Conservation (phyloP, 164 flowering plant genomes). For the Umbellularia californica region DNA sequence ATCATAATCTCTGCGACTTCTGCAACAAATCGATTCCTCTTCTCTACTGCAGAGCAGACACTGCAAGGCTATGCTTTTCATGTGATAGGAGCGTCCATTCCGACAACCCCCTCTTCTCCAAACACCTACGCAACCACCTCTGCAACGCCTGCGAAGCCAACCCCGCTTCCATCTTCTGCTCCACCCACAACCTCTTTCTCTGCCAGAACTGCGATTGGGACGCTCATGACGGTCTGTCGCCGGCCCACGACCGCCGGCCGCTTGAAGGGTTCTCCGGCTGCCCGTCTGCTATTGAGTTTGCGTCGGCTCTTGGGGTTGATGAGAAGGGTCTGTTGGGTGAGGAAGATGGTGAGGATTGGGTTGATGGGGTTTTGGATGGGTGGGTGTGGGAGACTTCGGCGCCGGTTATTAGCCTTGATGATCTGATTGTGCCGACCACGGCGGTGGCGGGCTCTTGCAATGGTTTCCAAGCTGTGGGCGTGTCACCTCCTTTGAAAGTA, state of each 20-base stretch:
- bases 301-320: slow-evolving; percentile 50
- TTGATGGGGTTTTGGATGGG: slow-evolving; percentile 33
- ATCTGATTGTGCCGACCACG: slow-evolving; percentile 37
- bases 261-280: slow-evolving; percentile 69
- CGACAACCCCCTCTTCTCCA: slow-evolving; percentile 57
- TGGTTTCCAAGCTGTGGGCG: slow-evolving; percentile 50
- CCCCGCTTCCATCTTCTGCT: slow-evolving; percentile 63
- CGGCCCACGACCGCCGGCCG: slow-evolving; percentile 52
- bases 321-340: slow-evolving; percentile 29
- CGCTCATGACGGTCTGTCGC: slow-evolving; percentile 29
- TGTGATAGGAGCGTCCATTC: slow-evolving; percentile 81
- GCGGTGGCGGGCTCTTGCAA: slow-evolving; percentile 23
- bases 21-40: slow-evolving; percentile 52
- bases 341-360: slow-evolving; percentile 10
- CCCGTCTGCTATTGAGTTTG: slow-evolving; percentile 51
- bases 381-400: slow-evolving; percentile 65
- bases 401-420: slow-evolving; percentile 41
- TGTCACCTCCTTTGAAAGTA: slow-evolving; percentile 75
- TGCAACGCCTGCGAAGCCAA: slow-evolving; percentile 58
- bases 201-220: slow-evolving; percentile 90
- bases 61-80: slow-evolving; percentile 69
- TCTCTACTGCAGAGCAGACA: slow-evolving; percentile 76
- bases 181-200: slow-evolving; percentile 43
- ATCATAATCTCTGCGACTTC: slow-evolving; percentile 56
- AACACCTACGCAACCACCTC: slow-evolving; percentile 64